Evolutionary conservation across 2,329 filamentous ascomycete species (phyloP).

Genomic region (Penicillium sp.): DNA sequence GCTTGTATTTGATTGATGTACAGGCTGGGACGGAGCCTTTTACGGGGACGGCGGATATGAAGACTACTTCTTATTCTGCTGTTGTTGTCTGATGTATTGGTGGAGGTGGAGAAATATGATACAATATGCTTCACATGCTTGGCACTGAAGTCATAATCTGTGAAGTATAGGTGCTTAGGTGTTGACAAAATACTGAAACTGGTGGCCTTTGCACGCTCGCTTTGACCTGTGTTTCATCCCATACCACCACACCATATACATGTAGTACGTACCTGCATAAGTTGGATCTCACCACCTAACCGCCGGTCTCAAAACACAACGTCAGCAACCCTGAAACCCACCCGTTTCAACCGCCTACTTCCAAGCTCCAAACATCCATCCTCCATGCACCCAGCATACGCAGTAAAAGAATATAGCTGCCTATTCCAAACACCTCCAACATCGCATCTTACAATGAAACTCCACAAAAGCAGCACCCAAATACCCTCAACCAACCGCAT

Average conservation of each 20-base stretch:
- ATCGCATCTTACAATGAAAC: neutral
- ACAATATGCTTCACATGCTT: no score
- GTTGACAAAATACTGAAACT: no score
- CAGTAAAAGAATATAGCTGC: neutral
- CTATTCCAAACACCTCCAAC: neutral
- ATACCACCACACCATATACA: neutral
- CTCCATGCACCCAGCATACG: neutral
- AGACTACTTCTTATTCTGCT: constrained; percentile 31
- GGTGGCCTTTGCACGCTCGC: neutral
- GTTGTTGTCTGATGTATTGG: constrained; percentile 22
- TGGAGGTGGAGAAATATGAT: neutral
- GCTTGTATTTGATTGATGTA: constrained; percentile 53
- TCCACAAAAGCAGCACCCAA: neutral
- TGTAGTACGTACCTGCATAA: neutral
- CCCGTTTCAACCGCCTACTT: neutral
- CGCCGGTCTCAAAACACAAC: constrained; percentile 1
- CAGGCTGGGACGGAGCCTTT: constrained; percentile 41
- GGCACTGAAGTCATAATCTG: no score
- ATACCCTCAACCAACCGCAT: neutral
- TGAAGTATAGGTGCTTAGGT: no score
- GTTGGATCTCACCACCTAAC: constrained; percentile 5
- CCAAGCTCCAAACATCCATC: neutral
- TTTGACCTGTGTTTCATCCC: neutral
- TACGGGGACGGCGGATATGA: constrained; percentile 31
- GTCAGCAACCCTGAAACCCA: constrained; percentile 7